phyloP scores from a whole-genome alignment of 73 alveolate genomes.

The Breviolum minutum region DNA sequence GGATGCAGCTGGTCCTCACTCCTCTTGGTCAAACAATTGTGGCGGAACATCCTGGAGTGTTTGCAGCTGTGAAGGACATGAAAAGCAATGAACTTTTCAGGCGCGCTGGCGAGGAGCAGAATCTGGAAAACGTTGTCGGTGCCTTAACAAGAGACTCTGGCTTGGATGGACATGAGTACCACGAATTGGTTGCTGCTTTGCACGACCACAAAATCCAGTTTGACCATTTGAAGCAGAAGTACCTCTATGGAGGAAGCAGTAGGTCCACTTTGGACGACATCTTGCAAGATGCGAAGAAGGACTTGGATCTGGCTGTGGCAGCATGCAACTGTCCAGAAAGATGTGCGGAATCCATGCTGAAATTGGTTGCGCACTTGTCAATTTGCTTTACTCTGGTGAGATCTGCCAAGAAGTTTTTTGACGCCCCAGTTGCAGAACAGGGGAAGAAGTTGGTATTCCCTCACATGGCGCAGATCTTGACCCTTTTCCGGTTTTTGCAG shows the following conservation, averaged over 20 bases:
- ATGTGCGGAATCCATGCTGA: neutral
- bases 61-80: conserved; percentile 11
- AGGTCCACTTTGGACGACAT: neutral
- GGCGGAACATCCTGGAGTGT: conserved; percentile 21
- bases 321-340: neutral
- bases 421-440: neutral
- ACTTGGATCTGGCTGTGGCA: conserved; percentile 22
- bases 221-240: conserved; percentile 2
- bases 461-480: conserved; percentile 24
- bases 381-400: conserved; percentile 8
- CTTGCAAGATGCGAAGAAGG: neutral
- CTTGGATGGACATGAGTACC: conserved; percentile 12
- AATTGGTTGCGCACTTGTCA: neutral
- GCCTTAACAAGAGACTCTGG: neutral
- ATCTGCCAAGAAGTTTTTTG: neutral
- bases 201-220: neutral
- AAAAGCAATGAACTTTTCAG: neutral
- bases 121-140: neutral
- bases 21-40: conserved; percentile 4
- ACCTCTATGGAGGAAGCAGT: neutral
- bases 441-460: conserved; percentile 23
- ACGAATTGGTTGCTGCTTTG: neutral
- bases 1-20: neutral
- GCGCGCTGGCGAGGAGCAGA: conserved; percentile 25
- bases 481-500: conserved; percentile 23